These are phyloP conservation scores for Wickerhamomyces chambardii DNA, from an alignment of 805 yeast species.

Conservation along the genomic window DNA sequence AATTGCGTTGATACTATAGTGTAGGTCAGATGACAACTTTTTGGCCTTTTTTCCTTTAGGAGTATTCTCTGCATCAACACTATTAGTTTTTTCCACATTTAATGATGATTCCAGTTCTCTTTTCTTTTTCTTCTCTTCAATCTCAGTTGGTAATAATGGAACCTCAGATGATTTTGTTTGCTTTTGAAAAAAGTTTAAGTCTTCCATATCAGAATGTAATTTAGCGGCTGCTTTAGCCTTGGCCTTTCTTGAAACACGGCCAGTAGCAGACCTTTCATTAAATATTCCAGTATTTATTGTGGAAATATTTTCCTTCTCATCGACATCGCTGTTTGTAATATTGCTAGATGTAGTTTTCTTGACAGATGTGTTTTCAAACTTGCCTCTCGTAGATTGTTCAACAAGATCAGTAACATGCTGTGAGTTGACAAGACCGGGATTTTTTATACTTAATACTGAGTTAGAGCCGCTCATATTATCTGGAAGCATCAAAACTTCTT, in stretches of 20 bases:
- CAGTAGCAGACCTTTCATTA: background rate
- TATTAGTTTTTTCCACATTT: background rate
- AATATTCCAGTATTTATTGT: too few species aligned
- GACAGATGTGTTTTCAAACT: too few species aligned
- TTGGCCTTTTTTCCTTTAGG: constrained; percentile 7
- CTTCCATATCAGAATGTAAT: constrained; percentile 60
- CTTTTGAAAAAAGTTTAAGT: constrained; percentile 54
- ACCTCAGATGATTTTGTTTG: constrained; percentile 34
- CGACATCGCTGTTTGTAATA: too few species aligned
- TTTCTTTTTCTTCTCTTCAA: constrained; percentile 19
- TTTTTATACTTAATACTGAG: background rate
- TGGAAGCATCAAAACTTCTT: constrained; percentile 1
- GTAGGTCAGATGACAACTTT: constrained; percentile 5
- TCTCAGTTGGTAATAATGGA: constrained; percentile 31
- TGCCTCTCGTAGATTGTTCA: too few species aligned
- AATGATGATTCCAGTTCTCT: constrained; percentile 14
- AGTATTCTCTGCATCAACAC: constrained; percentile 2
- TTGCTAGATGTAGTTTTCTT: too few species aligned
- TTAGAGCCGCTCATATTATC: background rate
- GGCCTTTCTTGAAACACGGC: constrained; percentile 35
- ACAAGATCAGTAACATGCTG: too few species aligned
- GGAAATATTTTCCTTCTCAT: background rate
- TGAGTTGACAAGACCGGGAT: background rate
- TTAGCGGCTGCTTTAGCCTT: constrained; percentile 56
- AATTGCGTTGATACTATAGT: constrained; percentile 36